Conservation (phyloP, 2,329 filamentous ascomycete species). For the Aspergillus sp. region DNA sequence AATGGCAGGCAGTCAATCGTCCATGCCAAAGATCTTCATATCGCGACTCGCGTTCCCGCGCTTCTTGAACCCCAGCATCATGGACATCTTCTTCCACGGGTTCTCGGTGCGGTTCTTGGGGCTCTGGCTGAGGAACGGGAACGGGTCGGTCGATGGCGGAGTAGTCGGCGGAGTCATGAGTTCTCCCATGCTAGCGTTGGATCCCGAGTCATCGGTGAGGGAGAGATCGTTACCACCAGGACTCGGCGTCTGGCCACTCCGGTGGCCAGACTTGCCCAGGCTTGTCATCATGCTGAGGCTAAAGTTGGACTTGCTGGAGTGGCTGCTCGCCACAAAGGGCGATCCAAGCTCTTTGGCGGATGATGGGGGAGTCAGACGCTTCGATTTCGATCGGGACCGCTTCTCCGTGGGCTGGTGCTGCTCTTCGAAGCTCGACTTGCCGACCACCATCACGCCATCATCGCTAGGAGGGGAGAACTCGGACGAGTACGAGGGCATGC, state of each 20-base stretch:
- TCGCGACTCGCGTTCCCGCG: conserved; percentile 18
- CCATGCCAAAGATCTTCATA: conserved; percentile 18
- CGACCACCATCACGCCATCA: conserved; percentile 28
- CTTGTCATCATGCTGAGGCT: conserved; percentile 26
- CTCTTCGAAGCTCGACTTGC: conserved; percentile 24
- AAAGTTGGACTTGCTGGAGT: conserved; percentile 23
- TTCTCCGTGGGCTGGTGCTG: conserved; percentile 14
- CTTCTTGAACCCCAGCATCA: conserved; percentile 43
- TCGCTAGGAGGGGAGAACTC: conserved; percentile 28
- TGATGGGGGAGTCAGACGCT: conserved; percentile 26
- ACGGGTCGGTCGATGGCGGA: conserved; percentile 40
- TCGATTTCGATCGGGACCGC: conserved; percentile 20
- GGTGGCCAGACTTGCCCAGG: conserved; percentile 29
- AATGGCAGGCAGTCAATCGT: conserved; percentile 12
- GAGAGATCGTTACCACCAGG: conserved; percentile 33
- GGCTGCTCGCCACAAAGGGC: conserved; percentile 17
- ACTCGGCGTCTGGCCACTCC: conserved; percentile 30
- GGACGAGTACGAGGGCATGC: conserved; percentile 40
- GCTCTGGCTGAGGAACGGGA: conserved; percentile 25
- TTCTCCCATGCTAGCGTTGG: conserved; percentile 35
- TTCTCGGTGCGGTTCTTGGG: conserved; percentile 40
- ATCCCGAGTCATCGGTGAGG: conserved; percentile 43
- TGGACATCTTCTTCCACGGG: conserved; percentile 48
- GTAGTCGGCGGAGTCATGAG: conserved; percentile 48
- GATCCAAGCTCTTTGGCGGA: conserved; percentile 25